phyloP scores from a whole-genome alignment of 495 filamentous ascomycete genomes.

The Elasticomyces elasticus region DNA sequence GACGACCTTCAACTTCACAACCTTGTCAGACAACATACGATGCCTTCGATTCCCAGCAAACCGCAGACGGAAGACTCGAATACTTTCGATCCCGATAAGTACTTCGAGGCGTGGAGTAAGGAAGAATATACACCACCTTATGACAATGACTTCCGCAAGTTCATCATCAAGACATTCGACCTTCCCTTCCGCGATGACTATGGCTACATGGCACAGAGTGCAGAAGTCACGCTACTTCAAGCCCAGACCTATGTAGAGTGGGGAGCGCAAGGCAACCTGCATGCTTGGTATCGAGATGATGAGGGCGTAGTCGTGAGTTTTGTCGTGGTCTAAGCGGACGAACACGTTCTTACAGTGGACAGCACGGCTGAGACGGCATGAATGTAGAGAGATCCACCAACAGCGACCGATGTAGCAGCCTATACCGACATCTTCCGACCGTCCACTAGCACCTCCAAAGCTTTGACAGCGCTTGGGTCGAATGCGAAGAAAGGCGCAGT shows the following conservation, averaged over 20 bases:
- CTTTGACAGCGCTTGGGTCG: conserved; percentile 42
- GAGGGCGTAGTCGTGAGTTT: conserved; percentile 27
- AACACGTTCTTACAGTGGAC: conserved; percentile 17
- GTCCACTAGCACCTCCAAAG: conserved; percentile 38
- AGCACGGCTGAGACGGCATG: conserved; percentile 15
- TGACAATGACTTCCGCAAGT: conserved; percentile 38
- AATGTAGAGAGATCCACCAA: conserved; percentile 36
- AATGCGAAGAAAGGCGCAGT: conserved; percentile 51
- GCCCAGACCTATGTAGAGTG: conserved; percentile 43
- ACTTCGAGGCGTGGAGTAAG: conserved; percentile 31
- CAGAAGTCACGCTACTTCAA: conserved; percentile 41
- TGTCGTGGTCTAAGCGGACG: conserved; percentile 14
- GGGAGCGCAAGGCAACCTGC: conserved; percentile 37
- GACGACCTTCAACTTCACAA: too few species aligned
- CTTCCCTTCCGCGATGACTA: conserved; percentile 42
- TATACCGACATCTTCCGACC: conserved; percentile 52
- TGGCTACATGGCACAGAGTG: conserved; percentile 47
- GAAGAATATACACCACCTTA: conserved; percentile 21
- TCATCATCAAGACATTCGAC: conserved; percentile 43
- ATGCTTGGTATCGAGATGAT: conserved; percentile 34
- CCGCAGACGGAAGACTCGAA: conserved; percentile 26
- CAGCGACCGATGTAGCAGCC: conserved; percentile 41
- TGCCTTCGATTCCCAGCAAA: conserved; percentile 16
- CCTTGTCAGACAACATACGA: too few species aligned
- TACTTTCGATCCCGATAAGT: conserved; percentile 32